phyloP scores from a whole-genome alignment of 345 rosid genomes.

The Populus nigra region DNA sequence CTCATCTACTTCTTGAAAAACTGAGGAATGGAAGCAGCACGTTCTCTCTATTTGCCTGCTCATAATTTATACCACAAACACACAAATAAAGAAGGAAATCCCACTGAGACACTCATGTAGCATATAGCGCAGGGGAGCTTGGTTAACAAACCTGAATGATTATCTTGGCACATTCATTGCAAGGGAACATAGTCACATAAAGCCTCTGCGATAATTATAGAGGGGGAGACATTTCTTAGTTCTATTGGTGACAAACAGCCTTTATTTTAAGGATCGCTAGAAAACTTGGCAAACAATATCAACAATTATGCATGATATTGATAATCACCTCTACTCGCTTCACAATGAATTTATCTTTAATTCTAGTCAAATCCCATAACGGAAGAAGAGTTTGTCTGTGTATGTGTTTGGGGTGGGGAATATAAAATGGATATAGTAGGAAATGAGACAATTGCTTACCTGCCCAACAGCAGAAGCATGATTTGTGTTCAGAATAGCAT shows the following conservation, averaged over 20 bases:
- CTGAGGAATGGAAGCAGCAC: not conserved
- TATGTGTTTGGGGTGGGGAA: not conserved
- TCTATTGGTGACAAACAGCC: not conserved
- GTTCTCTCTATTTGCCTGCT: not conserved
- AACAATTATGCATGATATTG: not conserved
- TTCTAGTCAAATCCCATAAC: not conserved
- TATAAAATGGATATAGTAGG: not conserved
- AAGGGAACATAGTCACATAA: conserved; percentile 96
- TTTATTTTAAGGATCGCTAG: not conserved
- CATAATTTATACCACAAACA: not conserved
- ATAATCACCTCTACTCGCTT: too few relatives aligned
- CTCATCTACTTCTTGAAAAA: not conserved
- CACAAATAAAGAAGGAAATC: not conserved
- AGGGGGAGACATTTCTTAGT: conserved; percentile 1
- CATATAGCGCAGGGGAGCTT: conserved; percentile 10
- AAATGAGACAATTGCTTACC: conserved; percentile 35
- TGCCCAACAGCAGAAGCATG: conserved; percentile 91
- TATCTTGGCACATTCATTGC: conserved; percentile 98
- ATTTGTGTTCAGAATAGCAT: conserved; percentile 89
- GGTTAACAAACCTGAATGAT: conserved; percentile 71
- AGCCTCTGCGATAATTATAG: conserved; percentile 66
- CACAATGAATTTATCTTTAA: not conserved
- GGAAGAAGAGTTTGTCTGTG: not conserved
- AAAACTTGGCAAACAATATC: not conserved
- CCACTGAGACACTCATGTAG: not conserved